These are phyloP conservation scores for Solanum chmielewskii DNA, from an alignment of 257 asterid species.

Conservation along the genomic window DNA sequence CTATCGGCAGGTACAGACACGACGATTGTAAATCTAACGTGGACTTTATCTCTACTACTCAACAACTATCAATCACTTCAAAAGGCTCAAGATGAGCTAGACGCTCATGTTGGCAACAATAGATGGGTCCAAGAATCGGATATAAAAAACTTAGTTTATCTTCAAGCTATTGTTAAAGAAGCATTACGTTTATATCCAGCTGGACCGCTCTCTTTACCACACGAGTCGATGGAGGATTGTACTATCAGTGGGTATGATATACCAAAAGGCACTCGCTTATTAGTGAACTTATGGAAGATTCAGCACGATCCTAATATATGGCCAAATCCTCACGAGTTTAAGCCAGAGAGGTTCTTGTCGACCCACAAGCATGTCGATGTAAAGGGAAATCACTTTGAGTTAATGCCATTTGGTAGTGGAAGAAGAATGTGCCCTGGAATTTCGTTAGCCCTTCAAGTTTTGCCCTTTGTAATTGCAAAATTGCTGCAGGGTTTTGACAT, in stretches of 20 bases:
- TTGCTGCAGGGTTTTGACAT: slow-evolving; percentile 27
- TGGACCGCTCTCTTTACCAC: neutral
- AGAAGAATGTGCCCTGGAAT: slow-evolving; percentile 36
- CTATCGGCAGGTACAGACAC: slow-evolving; percentile 22
- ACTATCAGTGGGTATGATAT: slow-evolving; percentile 26
- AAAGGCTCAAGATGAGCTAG: slow-evolving; percentile 33
- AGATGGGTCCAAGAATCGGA: slow-evolving; percentile 27
- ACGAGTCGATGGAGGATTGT: slow-evolving; percentile 23
- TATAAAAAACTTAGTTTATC: slow-evolving; percentile 21
- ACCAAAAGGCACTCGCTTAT: slow-evolving; percentile 28
- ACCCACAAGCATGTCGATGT: slow-evolving; percentile 21
- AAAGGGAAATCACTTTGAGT: slow-evolving; percentile 24
- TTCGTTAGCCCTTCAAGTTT: slow-evolving; percentile 8
- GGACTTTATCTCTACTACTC: slow-evolving; percentile 29
- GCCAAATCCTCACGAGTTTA: slow-evolving; percentile 29
- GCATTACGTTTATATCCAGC: slow-evolving; percentile 30
- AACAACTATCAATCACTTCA: slow-evolving; percentile 15
- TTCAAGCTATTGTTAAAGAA: slow-evolving; percentile 44
- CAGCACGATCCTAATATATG: slow-evolving; percentile 37
- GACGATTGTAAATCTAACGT: slow-evolving; percentile 11
- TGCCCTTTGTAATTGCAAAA: slow-evolving; percentile 9
- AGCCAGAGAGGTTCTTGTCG: slow-evolving; percentile 37
- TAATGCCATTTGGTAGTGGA: slow-evolving; percentile 46
- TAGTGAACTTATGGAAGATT: slow-evolving; percentile 29
- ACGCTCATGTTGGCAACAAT: slow-evolving; percentile 20